Evolutionary conservation across 1,284 basidiomycete genomes (phyloP).

Genomic region (Apiotrichum gracile): DNA sequence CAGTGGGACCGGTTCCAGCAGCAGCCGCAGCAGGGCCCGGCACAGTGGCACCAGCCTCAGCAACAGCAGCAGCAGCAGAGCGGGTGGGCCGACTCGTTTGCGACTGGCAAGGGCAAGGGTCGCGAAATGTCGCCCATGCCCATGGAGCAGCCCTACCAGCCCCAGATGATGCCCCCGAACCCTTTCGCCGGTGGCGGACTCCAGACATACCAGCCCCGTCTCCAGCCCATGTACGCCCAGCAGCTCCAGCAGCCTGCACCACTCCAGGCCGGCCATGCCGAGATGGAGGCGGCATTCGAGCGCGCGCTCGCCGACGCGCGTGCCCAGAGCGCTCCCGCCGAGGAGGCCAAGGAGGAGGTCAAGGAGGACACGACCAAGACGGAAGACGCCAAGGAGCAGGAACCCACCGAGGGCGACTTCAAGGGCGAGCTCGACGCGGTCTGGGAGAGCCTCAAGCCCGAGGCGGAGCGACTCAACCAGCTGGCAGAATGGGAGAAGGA

Average conservation of each 20-base stretch:
- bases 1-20: slow-evolving; percentile 12
- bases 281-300: slow-evolving; percentile 68
- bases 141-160: slow-evolving; percentile 4
- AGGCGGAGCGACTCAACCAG: slow-evolving; percentile 53
- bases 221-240: slow-evolving; percentile 16
- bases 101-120: slow-evolving; percentile 22
- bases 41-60: slow-evolving; percentile 16
- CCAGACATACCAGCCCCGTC: slow-evolving; percentile 15
- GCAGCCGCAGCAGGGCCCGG: slow-evolving; percentile 6
- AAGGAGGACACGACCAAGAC: slow-evolving; percentile 52
- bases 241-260: slow-evolving; percentile 34
- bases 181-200: slow-evolving; percentile 12
- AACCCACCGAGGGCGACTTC: slow-evolving; percentile 45
- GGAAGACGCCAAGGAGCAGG: slow-evolving; percentile 32
- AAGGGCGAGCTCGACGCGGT: slow-evolving; percentile 48
- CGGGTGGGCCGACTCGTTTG: slow-evolving; percentile 12
- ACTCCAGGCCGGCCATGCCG: slow-evolving; percentile 21
- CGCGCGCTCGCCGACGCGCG: slow-evolving; percentile 64
- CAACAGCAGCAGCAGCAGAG: neutral
- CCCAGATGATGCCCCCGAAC: slow-evolving; percentile 9
- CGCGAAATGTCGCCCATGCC: slow-evolving; percentile 8
- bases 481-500: slow-evolving; percentile 82
- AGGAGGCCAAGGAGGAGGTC: slow-evolving; percentile 16
- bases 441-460: slow-evolving; percentile 49
- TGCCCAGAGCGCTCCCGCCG: slow-evolving; percentile 36